Conservation (phyloP, 257 asterid genomes). For the Plantago elongata region DNA sequence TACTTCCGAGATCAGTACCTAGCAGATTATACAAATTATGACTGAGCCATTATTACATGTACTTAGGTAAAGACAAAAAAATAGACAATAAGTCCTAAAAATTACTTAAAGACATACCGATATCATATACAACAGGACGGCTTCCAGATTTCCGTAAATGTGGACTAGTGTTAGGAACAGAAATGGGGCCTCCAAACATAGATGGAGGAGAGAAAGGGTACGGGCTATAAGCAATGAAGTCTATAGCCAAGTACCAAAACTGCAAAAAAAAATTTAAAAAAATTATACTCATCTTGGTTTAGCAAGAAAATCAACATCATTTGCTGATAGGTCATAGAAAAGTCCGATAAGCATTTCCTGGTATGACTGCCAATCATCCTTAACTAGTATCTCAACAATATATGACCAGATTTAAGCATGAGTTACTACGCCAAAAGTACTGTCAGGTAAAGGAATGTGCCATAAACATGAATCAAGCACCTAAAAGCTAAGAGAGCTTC, state of each 20-base stretch:
- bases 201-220: conserved; percentile 52
- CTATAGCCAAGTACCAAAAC: conserved; percentile 29
- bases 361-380: too few relatives aligned
- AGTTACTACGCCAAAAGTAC: too few relatives aligned
- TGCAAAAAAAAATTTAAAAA: conserved; percentile 6
- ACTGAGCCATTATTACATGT: neutral
- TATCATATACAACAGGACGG: conserved; percentile 74
- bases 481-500: too few relatives aligned
- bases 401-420: too few relatives aligned
- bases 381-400: too few relatives aligned
- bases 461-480: too few relatives aligned
- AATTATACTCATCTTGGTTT: neutral
- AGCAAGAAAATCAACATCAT: neutral
- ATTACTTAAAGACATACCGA: conserved; percentile 38
- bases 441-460: too few relatives aligned
- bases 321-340: neutral
- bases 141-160: conserved; percentile 94
- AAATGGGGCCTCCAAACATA: conserved; percentile 80
- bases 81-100: conserved; percentile 2
- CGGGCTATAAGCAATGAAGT: conserved; percentile 22
- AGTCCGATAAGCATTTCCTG: neutral
- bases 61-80: conserved; percentile 8
- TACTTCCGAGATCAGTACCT: conserved; percentile 52
- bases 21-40: conserved; percentile 13
- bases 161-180: conserved; percentile 68